phyloP scores from a whole-genome alignment of 139 green algal genomes.

The Closterium sp. region DNA sequence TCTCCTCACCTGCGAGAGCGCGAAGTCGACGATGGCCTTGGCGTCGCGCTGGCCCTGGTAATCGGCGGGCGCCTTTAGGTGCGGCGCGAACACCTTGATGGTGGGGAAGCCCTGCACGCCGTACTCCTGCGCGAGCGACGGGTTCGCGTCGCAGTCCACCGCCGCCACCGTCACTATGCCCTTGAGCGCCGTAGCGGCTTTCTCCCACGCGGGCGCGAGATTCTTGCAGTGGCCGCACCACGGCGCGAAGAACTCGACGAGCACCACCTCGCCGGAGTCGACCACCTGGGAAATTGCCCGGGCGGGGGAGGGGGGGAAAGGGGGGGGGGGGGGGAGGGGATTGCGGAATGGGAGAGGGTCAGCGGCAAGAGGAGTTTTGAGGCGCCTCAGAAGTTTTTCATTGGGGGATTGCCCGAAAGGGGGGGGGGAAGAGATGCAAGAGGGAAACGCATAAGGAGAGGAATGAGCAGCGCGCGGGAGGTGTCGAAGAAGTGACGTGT shows the following conservation, averaged over 20 bases:
- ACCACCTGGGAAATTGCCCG: constrained; percentile 25
- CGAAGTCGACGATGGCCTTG: constrained; percentile 75
- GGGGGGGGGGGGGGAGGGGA: too few relatives aligned
- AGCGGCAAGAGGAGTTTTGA: background rate
- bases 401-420: too few relatives aligned
- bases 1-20: constrained; percentile 63
- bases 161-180: constrained; percentile 35
- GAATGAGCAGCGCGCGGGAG: too few relatives aligned
- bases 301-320: too few relatives aligned
- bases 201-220: constrained; percentile 53
- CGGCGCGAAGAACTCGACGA: constrained; percentile 53
- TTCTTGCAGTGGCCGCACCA: constrained; percentile 50
- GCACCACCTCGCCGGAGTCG: constrained; percentile 16
- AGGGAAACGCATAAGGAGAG: too few relatives aligned
- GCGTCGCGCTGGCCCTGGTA: constrained; percentile 73
- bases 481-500: background rate
- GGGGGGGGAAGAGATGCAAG: background rate
- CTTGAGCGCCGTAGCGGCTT: constrained; percentile 55
- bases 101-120: constrained; percentile 75
- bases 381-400: too few relatives aligned
- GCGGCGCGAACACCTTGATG: constrained; percentile 66
- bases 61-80: constrained; percentile 64
- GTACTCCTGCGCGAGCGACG: constrained; percentile 57
- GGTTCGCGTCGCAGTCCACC: constrained; percentile 50
- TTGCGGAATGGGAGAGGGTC: background rate